Evolutionary conservation across 2,329 filamentous ascomycete species (phyloP), one percentile per base, ranked within the genome.

Genomic region (Neopestalotiopsis sp.): DNA sequence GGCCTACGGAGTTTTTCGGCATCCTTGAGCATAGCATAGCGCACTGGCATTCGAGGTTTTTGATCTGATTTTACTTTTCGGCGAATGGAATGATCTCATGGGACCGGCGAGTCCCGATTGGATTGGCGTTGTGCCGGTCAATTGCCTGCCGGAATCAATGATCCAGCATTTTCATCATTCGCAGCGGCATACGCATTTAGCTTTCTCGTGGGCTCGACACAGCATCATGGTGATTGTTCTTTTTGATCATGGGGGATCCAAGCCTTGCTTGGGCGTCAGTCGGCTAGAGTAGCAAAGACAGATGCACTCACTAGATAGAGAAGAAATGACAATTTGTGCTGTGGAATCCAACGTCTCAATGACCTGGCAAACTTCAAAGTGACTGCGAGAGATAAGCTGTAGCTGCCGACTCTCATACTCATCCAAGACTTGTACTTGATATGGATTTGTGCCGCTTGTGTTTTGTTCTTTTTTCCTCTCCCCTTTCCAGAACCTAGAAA

Each of bases 271-370:
- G 34, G 59, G 7, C 17, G 45, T 9, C 20, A n/a, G 45, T 9
- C 20, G 7, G 45, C 30, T 62, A 62, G 59, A 30, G 34, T 38
- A 40, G 59, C 59, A 30, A 34, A 34, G 34, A 20, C 14, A 62
- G 17, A 61, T 40, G 59, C 24, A 20, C 40, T 40, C 57, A 34
- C 57, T 59, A 59, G 10, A 62, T 62, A 24, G 59, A 62, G 59
- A 30, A 59, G 57, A 59, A 59, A 59, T 30, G 24, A 38, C 5
- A 30, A 28, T 24, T 24, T 59, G 12, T 40, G 59, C 20, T 20
- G 59, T 40, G n/a, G 59, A 40, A 62, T 4, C 4, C 17, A 20
- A 9, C 57, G n/a, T 30, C 13, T 24, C 13, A 24, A 30, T 28
- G 7, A 28, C 13, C 17, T 59, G 17, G 13, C 24, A 61, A 30